These are phyloP conservation scores for Vitis hybrid DNA, from an alignment of 177 flowering plant species.

Conservation along the genomic window DNA sequence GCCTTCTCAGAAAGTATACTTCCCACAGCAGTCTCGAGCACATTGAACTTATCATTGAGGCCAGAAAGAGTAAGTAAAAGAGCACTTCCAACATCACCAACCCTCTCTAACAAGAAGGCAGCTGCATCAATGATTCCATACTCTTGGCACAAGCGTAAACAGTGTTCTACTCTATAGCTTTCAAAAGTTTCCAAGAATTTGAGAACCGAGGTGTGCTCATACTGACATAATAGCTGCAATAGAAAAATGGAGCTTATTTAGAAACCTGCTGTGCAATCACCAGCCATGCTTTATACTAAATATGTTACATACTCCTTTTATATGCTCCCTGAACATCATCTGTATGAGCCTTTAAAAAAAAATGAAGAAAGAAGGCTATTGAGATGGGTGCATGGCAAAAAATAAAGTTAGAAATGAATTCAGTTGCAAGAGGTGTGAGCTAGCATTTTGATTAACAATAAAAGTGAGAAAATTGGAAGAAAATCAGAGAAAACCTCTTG, in stretches of 20 bases:
- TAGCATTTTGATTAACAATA: not conserved
- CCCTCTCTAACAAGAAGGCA: conserved; percentile 91
- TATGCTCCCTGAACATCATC: not conserved
- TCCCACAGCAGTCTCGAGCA: conserved; percentile 55
- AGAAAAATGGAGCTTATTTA: conserved; percentile 14
- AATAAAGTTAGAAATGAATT: not conserved
- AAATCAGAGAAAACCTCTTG: too few species aligned
- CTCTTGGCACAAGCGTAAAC: conserved; percentile 87
- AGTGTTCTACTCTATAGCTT: conserved; percentile 86
- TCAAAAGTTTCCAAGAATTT: conserved; percentile 91
- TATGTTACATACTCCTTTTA: not conserved
- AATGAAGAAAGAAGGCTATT: not conserved
- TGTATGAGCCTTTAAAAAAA: not conserved
- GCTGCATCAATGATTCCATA: conserved; percentile 86
- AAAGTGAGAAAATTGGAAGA: not conserved
- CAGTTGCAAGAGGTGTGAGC: not conserved
- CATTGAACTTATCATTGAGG: conserved; percentile 59
- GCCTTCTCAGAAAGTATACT: conserved; percentile 25
- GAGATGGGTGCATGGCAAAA: not conserved
- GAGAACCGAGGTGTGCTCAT: conserved; percentile 78
- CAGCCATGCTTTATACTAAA: not conserved
- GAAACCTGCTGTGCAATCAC: not conserved
- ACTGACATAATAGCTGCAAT: conserved; percentile 87
- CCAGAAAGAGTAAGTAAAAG: conserved; percentile 72
- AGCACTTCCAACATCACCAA: conserved; percentile 96